Conservation (phyloP, 345 rosid genomes). For the Cardamine chenopodiifolia region DNA sequence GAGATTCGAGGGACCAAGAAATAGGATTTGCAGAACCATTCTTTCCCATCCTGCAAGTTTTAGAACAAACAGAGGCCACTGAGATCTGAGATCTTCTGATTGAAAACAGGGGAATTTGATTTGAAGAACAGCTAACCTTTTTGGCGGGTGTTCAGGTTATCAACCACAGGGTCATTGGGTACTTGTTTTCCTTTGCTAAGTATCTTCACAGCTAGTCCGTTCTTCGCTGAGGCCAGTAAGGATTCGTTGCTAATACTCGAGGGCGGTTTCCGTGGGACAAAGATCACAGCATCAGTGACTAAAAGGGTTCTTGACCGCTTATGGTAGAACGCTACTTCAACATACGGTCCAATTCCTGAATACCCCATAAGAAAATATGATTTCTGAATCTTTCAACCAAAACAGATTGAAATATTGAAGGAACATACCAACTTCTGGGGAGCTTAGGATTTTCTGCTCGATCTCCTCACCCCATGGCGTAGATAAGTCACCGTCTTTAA, state of each 20-base stretch:
- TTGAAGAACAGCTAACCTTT: conserved; percentile 57
- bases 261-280: conserved; percentile 77
- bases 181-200: conserved; percentile 92
- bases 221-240: conserved; percentile 86
- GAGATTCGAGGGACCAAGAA: conserved; percentile 93
- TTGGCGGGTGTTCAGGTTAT: conserved; percentile 66
- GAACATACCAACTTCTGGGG: conserved; percentile 88
- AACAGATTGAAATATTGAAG: neutral
- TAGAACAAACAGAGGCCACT: conserved; percentile 4
- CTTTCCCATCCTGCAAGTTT: conserved; percentile 90
- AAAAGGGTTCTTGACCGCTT: conserved; percentile 79
- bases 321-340: conserved; percentile 94
- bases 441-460: conserved; percentile 88
- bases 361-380: conserved; percentile 18
- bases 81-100: neutral
- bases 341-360: conserved; percentile 91
- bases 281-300: conserved; percentile 90
- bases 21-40: conserved; percentile 93
- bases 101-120: conserved; percentile 6
- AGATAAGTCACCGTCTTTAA: conserved; percentile 69
- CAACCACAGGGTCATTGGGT: conserved; percentile 76
- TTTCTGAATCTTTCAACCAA: conserved; percentile 18
- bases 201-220: conserved; percentile 88
- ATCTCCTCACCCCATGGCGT: conserved; percentile 93
- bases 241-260: conserved; percentile 77